Evolutionary conservation across 805 yeast genomes (phyloP), one percentile per base, ranked within the genome.

Genomic region (Ogataea pilisensis): DNA sequence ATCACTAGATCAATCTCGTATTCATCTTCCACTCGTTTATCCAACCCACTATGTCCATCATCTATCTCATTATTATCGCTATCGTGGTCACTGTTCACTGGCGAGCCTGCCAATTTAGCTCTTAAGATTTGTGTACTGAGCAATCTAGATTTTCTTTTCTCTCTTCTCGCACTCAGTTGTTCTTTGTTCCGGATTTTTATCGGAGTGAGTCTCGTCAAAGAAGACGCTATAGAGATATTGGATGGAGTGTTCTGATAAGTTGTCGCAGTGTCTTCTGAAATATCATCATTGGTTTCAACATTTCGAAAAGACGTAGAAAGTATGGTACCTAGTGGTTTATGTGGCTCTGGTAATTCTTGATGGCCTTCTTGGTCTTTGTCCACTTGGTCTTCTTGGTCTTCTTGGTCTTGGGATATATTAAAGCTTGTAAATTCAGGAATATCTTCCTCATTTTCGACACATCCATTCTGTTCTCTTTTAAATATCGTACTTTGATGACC

Each of bases 81-180:
- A 11, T 47, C 51, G 21, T 40, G 37, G 29, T 45, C 48, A 21
- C 44, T 34, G 17, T 30, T 43, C 12, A 39, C 41, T 6, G 54
- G 54, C 8, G 54, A 50, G 9, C 54, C 54, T 9, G 54, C 51
- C 2, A 50, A 44, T 27, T 45, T 45, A 16, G 49, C 42, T 4
- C 50, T 42, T 3, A 46, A 31, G 3, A 46, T 14, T 14, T 46
- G 45, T 4, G 44, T 38, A 36, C 50, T 48, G 28, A 46, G 42
- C 18, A 51, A 29, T 29, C 55, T 38, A 13, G 50, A 44, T 34
- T 44, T 42, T 16, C 57, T 38, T 14, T 45, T 42, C 20, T 45
- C 51, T 25, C 51, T 38, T 27, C 48, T 37, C n/a, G 39, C 50
- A 30, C 53, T 49, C 21, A 40, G 35, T 14, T 38, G 39, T 16